Conservation (phyloP, 768 basidiomycete species). For the Leccinum rimulosum region DNA sequence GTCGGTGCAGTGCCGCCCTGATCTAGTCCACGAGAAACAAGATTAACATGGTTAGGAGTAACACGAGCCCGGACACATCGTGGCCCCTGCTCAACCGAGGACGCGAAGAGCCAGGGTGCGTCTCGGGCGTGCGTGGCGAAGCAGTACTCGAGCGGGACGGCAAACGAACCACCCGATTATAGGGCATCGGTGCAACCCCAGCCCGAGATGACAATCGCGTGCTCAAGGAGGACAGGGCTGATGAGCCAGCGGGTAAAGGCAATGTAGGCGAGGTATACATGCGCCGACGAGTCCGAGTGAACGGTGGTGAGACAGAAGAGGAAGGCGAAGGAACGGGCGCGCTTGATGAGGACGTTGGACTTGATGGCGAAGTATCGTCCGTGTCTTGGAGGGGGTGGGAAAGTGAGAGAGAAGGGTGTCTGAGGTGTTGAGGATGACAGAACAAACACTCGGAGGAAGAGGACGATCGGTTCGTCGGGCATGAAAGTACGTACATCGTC, state of each 20-base stretch:
- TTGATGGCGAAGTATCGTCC: slow-evolving; percentile 76
- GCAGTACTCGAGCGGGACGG: slow-evolving; percentile 61
- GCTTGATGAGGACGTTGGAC: slow-evolving; percentile 80
- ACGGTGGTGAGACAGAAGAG: slow-evolving; percentile 53
- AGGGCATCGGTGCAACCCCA: slow-evolving; percentile 68
- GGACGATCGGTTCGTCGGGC: slow-evolving; percentile 33
- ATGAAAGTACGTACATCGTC: slow-evolving; percentile 14
- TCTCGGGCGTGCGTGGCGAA: slow-evolving; percentile 46
- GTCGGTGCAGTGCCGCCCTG: slow-evolving; percentile 45
- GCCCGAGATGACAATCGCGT: slow-evolving; percentile 63
- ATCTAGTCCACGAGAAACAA: slow-evolving; percentile 43
- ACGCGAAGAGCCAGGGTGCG: slow-evolving; percentile 64
- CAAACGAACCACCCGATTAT: slow-evolving; percentile 51
- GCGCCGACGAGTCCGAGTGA: slow-evolving; percentile 45
- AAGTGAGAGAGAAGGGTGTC: slow-evolving; percentile 66
- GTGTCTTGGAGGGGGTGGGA: slow-evolving; percentile 63
- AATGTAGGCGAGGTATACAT: slow-evolving; percentile 69
- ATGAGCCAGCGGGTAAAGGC: slow-evolving; percentile 86
- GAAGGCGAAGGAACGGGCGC: slow-evolving; percentile 76
- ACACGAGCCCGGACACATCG: slow-evolving; percentile 92
- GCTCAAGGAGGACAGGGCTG: slow-evolving; percentile 72
- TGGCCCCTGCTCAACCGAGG: slow-evolving; percentile 79
- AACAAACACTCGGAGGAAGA: slow-evolving; percentile 66
- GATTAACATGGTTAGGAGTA: slow-evolving; percentile 25
- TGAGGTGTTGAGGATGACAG: slow-evolving; percentile 79